Percentiles rank a stretch among this genome's conserved stretches.
Conservation (phyloP, 1,284 basidiomycete genomes). For the Ceratobasidium sp. region DNA sequence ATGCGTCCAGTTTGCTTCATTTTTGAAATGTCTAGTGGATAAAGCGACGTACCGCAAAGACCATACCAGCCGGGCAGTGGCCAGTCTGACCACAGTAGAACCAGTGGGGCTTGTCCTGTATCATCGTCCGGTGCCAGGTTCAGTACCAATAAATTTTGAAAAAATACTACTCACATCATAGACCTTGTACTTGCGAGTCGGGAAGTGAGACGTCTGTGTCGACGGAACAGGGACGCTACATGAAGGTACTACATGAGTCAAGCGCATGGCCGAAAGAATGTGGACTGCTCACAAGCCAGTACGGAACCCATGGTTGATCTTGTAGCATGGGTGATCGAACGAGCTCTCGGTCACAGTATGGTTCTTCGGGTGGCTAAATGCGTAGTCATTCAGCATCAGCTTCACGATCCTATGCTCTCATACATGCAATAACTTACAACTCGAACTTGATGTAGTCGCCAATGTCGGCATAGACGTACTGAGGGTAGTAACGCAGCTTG, state of each 20-base stretch:
- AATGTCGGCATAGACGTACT: conserved; percentile 40
- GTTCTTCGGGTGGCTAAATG: conserved; percentile 40
- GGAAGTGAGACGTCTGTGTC: conserved; percentile 12
- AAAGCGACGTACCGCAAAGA: conserved; percentile 43
- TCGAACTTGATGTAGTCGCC: conserved; percentile 42
- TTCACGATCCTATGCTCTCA: no score
- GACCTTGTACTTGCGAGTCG: conserved; percentile 30
- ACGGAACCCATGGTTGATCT: conserved; percentile 29
- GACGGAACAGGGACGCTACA: conserved; percentile 23
- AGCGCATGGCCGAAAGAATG: no score
- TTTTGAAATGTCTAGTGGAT: no score
- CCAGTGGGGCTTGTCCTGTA: conserved; percentile 41
- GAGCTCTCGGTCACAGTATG: conserved; percentile 45
- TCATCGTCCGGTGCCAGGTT: no score
- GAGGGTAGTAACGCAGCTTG: conserved; percentile 28
- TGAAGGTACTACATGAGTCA: no score
- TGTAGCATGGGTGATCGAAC: conserved; percentile 29
- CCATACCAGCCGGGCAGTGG: conserved; percentile 46
- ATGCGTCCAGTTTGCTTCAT: not conserved
- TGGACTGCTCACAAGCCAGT: conserved; percentile 28
- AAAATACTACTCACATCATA: conserved; percentile 19
- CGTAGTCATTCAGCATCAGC: not conserved
- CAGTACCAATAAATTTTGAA: no score
- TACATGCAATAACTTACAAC: conserved; percentile 12
- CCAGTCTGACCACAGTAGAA: conserved; percentile 45